Base-by-base conservation (phyloP, 768 basidiomycete genomes). In the Psilocybe subaeruginosa region DNA sequence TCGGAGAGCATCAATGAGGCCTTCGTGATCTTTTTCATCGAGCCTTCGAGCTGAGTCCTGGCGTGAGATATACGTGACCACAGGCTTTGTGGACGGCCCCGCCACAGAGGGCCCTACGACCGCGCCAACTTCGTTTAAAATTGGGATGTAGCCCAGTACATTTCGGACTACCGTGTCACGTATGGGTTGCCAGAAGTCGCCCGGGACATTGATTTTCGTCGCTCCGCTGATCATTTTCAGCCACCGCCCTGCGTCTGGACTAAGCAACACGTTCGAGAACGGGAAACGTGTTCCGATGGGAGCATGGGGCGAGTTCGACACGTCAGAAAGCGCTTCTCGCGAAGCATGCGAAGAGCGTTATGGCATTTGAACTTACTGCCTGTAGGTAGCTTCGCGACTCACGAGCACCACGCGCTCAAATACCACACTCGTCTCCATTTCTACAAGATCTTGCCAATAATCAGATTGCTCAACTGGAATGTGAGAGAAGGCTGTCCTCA, bases 401-500 rank as follows among this genome's bases (percentile, higher is more conserved):
- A 85, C 75, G 56, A 91, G 74, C 52, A 91, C 73, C 5, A 85
- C 80, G 9, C 82, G 80, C 30, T 86, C 83, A 66, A 91, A 89
- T 54, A 86, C 78, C 74, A 85, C 83, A 14, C 85, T 87, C 27
- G 71, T 71, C 33, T 73, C 68, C 33, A 77, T 61, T 31, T 61
- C 67, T 17, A 79, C 74, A 23, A 89, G 77, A 71, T 91, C 90
- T 6, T 76, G 59, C 88, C 91, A 92, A 66, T 89, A 87, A 30
- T 77, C 75, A 8, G 80, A 74, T 31, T 80, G 75, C 64, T 91
- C 88, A 27, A 91, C 81, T 0, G 85, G 72, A 7, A 83, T 68
- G 17, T 73, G 75, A 1, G 89, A 89, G 70, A 90, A 91, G 0
- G 83, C 84, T 7, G 85, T 82, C 27, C 87, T 85, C 61, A 92